Evolutionary conservation across 371 early-diverging fungal genomes (phyloP).

Genomic region (Mucor sp.): DNA sequence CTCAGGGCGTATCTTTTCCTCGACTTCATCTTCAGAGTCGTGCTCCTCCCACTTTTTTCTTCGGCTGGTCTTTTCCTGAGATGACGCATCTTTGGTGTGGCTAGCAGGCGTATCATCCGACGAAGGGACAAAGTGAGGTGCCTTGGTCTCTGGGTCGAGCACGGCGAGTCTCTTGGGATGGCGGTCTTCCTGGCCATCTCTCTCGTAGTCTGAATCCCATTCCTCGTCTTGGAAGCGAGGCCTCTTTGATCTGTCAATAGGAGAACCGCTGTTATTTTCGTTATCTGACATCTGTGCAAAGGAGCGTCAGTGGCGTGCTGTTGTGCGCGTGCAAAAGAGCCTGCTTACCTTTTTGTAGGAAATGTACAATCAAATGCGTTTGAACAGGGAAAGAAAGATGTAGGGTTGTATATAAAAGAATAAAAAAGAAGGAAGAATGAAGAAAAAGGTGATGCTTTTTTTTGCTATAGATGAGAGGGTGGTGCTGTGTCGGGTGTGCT

Average conservation of each 20-base stretch:
- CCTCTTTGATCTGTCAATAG: slow-evolving; percentile 49
- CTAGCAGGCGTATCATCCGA: slow-evolving; percentile 14
- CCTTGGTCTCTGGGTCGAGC: slow-evolving; percentile 52
- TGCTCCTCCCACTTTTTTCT: slow-evolving; percentile 17
- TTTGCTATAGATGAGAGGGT: not conserved
- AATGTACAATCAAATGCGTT: not conserved
- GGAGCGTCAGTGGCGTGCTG: too few species aligned
- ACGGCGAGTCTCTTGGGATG: slow-evolving; percentile 52
- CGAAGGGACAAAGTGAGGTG: slow-evolving; percentile 47
- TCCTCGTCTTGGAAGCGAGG: slow-evolving; percentile 50
- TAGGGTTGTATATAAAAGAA: not conserved
- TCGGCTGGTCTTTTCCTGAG: slow-evolving; percentile 20
- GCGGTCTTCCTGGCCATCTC: slow-evolving; percentile 41
- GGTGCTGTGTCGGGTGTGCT: not conserved
- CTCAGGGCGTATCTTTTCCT: not conserved
- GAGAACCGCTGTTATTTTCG: slow-evolving; percentile 32
- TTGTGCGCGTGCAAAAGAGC: too few species aligned
- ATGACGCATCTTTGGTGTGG: slow-evolving; percentile 8
- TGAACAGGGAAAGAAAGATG: not conserved
- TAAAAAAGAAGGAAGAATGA: slow-evolving; percentile 3
- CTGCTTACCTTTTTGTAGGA: not conserved
- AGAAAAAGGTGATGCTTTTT: not conserved
- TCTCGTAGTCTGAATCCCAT: slow-evolving; percentile 40
- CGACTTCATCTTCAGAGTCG: slow-evolving; percentile 12
- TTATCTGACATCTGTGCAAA: slow-evolving; percentile 24